Evolutionary conservation across 805 yeast species (phyloP).

Genomic region (Yarrowia hollandica): DNA sequence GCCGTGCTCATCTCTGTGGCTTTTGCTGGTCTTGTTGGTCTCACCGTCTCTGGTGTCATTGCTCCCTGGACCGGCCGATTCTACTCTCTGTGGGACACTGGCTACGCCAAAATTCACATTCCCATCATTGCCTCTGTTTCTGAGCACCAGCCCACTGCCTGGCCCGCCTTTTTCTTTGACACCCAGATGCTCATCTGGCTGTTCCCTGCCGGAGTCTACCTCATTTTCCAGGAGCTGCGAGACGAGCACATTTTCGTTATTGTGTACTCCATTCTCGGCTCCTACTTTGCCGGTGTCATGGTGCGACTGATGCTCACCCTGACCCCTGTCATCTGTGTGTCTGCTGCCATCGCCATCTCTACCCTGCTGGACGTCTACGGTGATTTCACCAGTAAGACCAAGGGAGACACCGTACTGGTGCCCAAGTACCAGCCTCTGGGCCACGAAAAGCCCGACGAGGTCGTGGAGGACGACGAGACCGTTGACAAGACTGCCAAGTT

Average conservation of each 20-base stretch:
- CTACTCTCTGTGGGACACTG: slow-evolving; percentile 97
- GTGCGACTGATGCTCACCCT: slow-evolving; percentile 94
- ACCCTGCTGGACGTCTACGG: slow-evolving; percentile 79
- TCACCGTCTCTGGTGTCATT: slow-evolving; percentile 88
- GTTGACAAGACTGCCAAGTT: slow-evolving; percentile 29
- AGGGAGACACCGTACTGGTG: slow-evolving; percentile 3
- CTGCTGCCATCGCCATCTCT: slow-evolving; percentile 86
- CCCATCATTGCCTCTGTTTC: slow-evolving; percentile 98
- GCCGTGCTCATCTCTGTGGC: slow-evolving; percentile 61
- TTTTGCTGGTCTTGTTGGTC: slow-evolving; percentile 65
- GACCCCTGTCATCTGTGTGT: slow-evolving; percentile 93
- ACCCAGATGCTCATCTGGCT: slow-evolving; percentile 92
- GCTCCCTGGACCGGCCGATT: slow-evolving; percentile 99
- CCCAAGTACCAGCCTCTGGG: slow-evolving; percentile 14
- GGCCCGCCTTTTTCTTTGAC: slow-evolving; percentile 98
- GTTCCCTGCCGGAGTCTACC: slow-evolving; percentile 95
- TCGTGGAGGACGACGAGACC: slow-evolving; percentile 23
- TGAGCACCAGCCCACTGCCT: slow-evolving; percentile 99
- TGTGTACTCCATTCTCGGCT: slow-evolving; percentile 87
- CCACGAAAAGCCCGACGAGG: slow-evolving; percentile 24
- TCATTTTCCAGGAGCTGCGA: slow-evolving; percentile 82
- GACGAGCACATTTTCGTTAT: slow-evolving; percentile 93
- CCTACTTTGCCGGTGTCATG: slow-evolving; percentile 99
- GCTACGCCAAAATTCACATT: slow-evolving; percentile 94
- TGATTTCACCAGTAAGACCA: slow-evolving; percentile 47